These are phyloP conservation scores for Termitomyces sp. DNA, from an alignment of 768 basidiomycete species.

Conservation along the genomic window DNA sequence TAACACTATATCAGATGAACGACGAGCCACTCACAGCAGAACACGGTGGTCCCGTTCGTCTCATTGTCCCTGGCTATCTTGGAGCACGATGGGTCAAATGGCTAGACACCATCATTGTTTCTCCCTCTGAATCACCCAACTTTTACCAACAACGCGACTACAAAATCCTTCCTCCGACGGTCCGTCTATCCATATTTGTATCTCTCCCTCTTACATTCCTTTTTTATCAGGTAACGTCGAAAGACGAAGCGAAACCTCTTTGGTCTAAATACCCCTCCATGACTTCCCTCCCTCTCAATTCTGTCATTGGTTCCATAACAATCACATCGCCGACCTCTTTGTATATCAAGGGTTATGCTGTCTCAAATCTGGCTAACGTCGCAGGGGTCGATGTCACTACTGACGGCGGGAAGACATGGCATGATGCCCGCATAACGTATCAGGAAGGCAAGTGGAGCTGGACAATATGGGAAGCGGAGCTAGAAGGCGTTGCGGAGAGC, in stretches of 20 bases:
- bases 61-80: conserved; percentile 63
- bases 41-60: conserved; percentile 65
- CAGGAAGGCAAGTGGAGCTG: conserved; percentile 70
- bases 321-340: conserved; percentile 30
- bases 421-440: conserved; percentile 48
- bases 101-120: conserved; percentile 59
- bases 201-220: conserved; percentile 6
- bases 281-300: conserved; percentile 59
- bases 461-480: conserved; percentile 61
- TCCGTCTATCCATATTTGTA: conserved; percentile 22
- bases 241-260: conserved; percentile 37
- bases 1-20: conserved; percentile 52
- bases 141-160: conserved; percentile 76
- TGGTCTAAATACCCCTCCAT: conserved; percentile 60
- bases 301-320: conserved; percentile 48
- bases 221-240: conserved; percentile 39
- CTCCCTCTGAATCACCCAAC: conserved; percentile 55
- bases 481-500: conserved; percentile 31
- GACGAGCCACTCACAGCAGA: conserved; percentile 52
- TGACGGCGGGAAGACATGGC: conserved; percentile 53
- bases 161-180: conserved; percentile 54
- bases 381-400: conserved; percentile 46
- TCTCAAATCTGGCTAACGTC: conserved; percentile 47
- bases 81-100: conserved; percentile 80
- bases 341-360: conserved; percentile 56